phyloP scores from a whole-genome alignment of 2,329 filamentous ascomycete species.

The Fusarium sp. region DNA sequence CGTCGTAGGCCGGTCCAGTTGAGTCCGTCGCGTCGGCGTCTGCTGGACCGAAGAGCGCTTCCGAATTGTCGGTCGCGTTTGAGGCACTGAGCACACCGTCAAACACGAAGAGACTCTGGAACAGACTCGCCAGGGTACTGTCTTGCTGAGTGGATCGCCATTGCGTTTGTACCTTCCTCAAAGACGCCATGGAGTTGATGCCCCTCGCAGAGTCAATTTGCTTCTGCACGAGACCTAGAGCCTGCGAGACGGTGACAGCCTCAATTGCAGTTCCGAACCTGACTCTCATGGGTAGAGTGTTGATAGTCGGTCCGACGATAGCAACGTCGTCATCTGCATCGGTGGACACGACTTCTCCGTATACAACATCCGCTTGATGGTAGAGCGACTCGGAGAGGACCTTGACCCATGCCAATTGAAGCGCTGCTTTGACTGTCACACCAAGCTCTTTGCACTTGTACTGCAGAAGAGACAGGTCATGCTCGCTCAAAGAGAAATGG shows the following conservation, averaged over 20 bases:
- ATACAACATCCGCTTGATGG: constrained; percentile 7
- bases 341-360: constrained; percentile 10
- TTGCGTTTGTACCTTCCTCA: constrained; percentile 12
- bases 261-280: background rate
- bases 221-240: background rate
- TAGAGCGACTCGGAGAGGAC: constrained; percentile 9
- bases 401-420: constrained; percentile 20
- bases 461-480: background rate
- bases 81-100: constrained; percentile 7
- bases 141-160: background rate
- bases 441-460: background rate
- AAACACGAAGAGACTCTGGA: constrained; percentile 30
- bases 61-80: rapidly evolving
- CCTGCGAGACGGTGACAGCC: background rate
- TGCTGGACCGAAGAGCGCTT: background rate
- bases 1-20: constrained; percentile 14
- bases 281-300: constrained; percentile 14
- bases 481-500: background rate
- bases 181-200: constrained; percentile 16
- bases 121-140: background rate
- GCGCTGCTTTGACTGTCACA: constrained; percentile 10
- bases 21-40: background rate
- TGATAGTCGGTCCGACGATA: constrained; percentile 14
- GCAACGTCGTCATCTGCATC: background rate
- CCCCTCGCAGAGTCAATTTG: constrained; percentile 14